phyloP scores from a whole-genome alignment of 2,329 filamentous ascomycete species.

The Corinectria fuckeliana region DNA sequence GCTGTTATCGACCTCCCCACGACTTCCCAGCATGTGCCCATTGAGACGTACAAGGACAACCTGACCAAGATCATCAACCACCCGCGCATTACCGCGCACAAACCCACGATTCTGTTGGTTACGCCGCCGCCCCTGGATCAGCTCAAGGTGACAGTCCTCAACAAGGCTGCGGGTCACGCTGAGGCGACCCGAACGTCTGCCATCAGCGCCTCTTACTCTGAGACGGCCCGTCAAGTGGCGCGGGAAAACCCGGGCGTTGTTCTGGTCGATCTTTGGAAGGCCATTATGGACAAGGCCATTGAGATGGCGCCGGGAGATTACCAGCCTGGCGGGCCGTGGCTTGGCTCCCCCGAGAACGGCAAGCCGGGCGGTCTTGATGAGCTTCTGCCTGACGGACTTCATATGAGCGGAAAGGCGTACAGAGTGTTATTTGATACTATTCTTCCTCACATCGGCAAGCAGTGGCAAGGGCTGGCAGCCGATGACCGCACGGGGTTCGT shows the following conservation, averaged over 20 bases:
- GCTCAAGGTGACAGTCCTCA: slow-evolving; percentile 63
- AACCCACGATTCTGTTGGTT: slow-evolving; percentile 76
- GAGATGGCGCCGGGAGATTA: slow-evolving; percentile 64
- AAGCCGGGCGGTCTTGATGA: slow-evolving; percentile 57
- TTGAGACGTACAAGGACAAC: slow-evolving; percentile 78
- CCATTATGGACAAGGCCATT: slow-evolving; percentile 74
- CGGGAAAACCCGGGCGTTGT: slow-evolving; percentile 70
- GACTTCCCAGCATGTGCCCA: slow-evolving; percentile 76
- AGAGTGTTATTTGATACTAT: slow-evolving; percentile 58
- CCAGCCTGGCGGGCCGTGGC: slow-evolving; percentile 52
- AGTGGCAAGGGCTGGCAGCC: slow-evolving; percentile 46
- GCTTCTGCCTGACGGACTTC: slow-evolving; percentile 64
- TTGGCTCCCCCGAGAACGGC: slow-evolving; percentile 59
- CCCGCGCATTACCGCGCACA: slow-evolving; percentile 71
- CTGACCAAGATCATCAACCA: slow-evolving; percentile 75
- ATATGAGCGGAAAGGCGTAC: slow-evolving; percentile 62
- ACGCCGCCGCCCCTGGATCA: slow-evolving; percentile 86
- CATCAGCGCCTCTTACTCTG: slow-evolving; percentile 63
- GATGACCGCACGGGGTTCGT: slow-evolving; percentile 50
- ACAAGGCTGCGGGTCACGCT: slow-evolving; percentile 54
- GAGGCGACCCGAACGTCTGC: slow-evolving; percentile 53
- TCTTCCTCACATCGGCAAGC: slow-evolving; percentile 54
- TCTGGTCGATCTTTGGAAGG: slow-evolving; percentile 80
- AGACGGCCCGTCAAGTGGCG: slow-evolving; percentile 70
- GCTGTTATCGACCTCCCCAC: slow-evolving; percentile 69